Evolutionary conservation across 1,284 basidiomycete genomes (phyloP).

Genomic region (Amylostereum chailletii): DNA sequence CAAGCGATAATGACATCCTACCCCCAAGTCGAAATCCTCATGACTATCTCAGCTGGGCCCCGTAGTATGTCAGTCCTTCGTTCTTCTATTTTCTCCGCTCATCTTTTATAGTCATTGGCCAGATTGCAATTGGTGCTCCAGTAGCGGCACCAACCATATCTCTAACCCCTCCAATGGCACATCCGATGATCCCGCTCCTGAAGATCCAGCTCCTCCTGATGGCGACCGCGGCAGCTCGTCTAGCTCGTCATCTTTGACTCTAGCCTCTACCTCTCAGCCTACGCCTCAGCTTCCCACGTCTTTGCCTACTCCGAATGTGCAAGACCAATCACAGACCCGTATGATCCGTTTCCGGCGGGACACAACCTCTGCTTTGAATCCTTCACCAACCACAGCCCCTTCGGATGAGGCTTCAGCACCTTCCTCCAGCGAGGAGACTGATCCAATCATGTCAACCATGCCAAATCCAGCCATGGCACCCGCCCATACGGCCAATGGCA

Average conservation of each 20-base stretch:
- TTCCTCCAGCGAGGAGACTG: too few species aligned
- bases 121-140: constrained; percentile 35
- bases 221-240: too few species aligned
- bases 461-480: constrained; percentile 14
- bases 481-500: constrained; percentile 11
- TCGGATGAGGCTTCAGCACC: constrained; percentile 14
- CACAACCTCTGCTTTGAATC: too few species aligned
- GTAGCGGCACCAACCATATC: constrained; percentile 19
- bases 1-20: constrained; percentile 12
- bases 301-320: too few species aligned
- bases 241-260: too few species aligned
- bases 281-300: too few species aligned
- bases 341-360: constrained; percentile 6
- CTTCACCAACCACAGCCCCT: too few species aligned
- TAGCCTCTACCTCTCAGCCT: too few species aligned
- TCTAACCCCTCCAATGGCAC: constrained; percentile 13
- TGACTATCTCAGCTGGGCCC: constrained; percentile 52
- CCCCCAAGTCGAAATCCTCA: constrained; percentile 31
- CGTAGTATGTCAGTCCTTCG: constrained; percentile 33
- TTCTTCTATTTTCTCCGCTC: not conserved
- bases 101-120: constrained; percentile 44
- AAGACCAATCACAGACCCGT: not conserved
- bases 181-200: constrained; percentile 5
- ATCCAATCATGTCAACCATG: too few species aligned
- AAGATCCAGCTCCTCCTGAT: not conserved